Percentiles rank a stretch among this genome's conserved stretches.
Conservation (phyloP, 2,329 filamentous ascomycete species). For the Talaromyces rugulosus region DNA sequence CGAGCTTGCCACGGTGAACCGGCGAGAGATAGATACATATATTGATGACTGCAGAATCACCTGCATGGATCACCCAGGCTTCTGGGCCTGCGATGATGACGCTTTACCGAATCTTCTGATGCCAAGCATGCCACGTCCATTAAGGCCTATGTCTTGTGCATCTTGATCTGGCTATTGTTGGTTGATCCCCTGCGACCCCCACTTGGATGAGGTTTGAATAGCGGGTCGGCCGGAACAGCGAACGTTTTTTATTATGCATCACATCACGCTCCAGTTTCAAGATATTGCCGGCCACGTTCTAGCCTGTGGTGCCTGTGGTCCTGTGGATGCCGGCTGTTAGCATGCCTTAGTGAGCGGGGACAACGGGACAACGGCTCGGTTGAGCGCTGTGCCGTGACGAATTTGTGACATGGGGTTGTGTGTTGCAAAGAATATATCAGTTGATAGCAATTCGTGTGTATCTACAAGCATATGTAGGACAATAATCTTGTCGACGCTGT, state of each 20-base stretch:
- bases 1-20: no score
- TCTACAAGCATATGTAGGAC: neutral
- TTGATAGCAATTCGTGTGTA: neutral
- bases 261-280: neutral
- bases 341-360: neutral
- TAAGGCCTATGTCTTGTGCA: neutral
- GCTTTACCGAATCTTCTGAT: neutral
- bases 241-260: neutral
- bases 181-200: neutral
- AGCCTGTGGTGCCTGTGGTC: neutral
- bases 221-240: neutral
- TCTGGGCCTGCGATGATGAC: no score
- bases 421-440: neutral
- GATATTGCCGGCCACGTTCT: neutral
- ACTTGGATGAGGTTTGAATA: neutral
- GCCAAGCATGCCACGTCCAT: neutral
- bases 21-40: no score
- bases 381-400: neutral
- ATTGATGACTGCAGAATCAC: neutral
- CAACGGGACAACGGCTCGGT: neutral
- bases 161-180: neutral
- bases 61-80: no score
- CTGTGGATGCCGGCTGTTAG: neutral
- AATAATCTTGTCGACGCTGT: no score
- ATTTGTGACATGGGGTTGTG: neutral